Conservation (phyloP, 169 alveolate species). For the Eimeria praecox region DNA sequence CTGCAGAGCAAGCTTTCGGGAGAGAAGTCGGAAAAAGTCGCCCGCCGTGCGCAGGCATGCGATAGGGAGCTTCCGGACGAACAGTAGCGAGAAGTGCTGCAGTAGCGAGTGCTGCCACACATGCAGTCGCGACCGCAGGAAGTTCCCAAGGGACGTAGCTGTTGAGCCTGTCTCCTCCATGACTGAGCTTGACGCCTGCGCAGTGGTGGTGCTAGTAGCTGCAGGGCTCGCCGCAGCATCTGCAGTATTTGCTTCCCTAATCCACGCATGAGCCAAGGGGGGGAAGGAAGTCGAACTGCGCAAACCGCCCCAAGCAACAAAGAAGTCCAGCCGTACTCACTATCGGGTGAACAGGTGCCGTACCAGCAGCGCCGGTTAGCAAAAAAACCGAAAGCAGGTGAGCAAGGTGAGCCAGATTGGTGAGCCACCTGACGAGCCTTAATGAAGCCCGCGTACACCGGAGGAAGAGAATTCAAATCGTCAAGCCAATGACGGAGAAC, state of each 20-base stretch:
- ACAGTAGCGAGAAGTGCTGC: constrained; percentile 73
- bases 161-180: background rate
- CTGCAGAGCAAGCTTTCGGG: constrained; percentile 78
- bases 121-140: constrained; percentile 44
- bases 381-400: too few species aligned
- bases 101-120: constrained; percentile 78
- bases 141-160: background rate
- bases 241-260: background rate
- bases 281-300: constrained; percentile 59
- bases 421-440: background rate
- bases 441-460: background rate
- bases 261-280: constrained; percentile 56
- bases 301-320: background rate
- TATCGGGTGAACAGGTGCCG: background rate
- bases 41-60: constrained; percentile 63
- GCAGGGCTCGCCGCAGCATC: background rate
- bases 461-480: background rate
- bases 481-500: background rate
- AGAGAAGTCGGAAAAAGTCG: constrained; percentile 74
- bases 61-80: constrained; percentile 73
- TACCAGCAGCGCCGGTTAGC: background rate
- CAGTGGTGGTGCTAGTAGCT: background rate
- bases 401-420: background rate
- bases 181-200: background rate
- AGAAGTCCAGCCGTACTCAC: background rate